Conservation (phyloP, 164 flowering plant genomes). For the Platanus orientalis region DNA sequence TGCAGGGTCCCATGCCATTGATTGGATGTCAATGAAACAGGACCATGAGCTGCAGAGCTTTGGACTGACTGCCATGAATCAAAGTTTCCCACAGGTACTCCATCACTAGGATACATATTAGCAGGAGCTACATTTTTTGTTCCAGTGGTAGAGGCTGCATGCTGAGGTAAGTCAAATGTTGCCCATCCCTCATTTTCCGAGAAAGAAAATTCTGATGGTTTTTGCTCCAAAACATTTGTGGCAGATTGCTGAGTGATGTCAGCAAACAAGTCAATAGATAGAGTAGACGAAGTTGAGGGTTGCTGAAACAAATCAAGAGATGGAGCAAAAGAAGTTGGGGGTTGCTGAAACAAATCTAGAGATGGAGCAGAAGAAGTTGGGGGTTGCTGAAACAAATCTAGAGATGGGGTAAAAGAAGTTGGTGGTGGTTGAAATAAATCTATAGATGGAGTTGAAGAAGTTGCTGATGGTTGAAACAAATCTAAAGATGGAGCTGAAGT, state of each 20-base stretch:
- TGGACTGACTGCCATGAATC: slow-evolving; percentile 35
- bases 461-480: slow-evolving; percentile 33
- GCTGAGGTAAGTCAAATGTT: slow-evolving; percentile 72
- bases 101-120: slow-evolving; percentile 22
- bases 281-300: slow-evolving; percentile 18
- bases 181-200: slow-evolving; percentile 89
- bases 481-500: slow-evolving; percentile 28
- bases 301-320: slow-evolving; percentile 33
- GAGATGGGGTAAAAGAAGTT: slow-evolving; percentile 25
- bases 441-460: slow-evolving; percentile 27
- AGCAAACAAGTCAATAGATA: slow-evolving; percentile 43
- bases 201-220: slow-evolving; percentile 23
- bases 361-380: slow-evolving; percentile 26
- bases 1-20: slow-evolving; percentile 35
- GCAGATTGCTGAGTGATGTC: slow-evolving; percentile 25
- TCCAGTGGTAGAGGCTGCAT: slow-evolving; percentile 18
- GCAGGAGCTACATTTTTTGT: slow-evolving; percentile 18
- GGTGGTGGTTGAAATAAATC: slow-evolving; percentile 37
- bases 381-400: slow-evolving; percentile 38
- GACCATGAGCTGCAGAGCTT: slow-evolving; percentile 23
- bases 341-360: slow-evolving; percentile 15
- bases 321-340: slow-evolving; percentile 21
- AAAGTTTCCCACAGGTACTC: slow-evolving; percentile 19
- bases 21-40: slow-evolving; percentile 26
- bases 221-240: slow-evolving; percentile 22